Percentiles rank a stretch among this genome's conserved stretches.
Conservation (phyloP, 768 basidiomycete species). For the Hygrophorus pudorinus region DNA sequence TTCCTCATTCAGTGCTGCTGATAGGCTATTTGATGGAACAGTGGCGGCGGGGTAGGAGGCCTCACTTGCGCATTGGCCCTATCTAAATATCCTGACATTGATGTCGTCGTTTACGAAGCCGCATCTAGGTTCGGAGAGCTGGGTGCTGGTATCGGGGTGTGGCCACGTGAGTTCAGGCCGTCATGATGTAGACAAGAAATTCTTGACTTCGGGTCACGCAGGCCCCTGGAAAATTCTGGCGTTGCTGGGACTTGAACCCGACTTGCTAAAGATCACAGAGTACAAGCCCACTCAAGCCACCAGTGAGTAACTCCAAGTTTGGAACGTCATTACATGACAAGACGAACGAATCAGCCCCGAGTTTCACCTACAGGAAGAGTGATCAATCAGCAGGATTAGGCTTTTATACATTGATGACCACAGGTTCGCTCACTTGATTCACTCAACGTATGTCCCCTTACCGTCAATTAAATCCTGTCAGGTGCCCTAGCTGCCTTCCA, state of each 20-base stretch:
- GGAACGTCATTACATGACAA: slow-evolving; percentile 3
- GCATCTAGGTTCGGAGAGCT: slow-evolving; percentile 39
- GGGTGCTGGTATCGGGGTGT: slow-evolving; percentile 55
- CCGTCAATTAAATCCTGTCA: background rate
- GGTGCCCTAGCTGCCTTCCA: slow-evolving; percentile 37
- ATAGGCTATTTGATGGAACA: slow-evolving; percentile 9
- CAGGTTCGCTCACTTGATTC: slow-evolving; percentile 32
- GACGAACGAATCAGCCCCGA: slow-evolving; percentile 26
- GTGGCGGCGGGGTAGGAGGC: slow-evolving; percentile 46
- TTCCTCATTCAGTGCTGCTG: no score
- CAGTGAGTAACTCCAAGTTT: slow-evolving; percentile 19
- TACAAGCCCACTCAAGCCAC: slow-evolving; percentile 24
- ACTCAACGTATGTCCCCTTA: background rate
- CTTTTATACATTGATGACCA: slow-evolving; percentile 43
- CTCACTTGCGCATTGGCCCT: slow-evolving; percentile 36
- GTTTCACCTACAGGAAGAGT: slow-evolving; percentile 50
- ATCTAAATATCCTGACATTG: slow-evolving; percentile 40
- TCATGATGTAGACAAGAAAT: background rate
- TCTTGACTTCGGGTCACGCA: slow-evolving; percentile 8
- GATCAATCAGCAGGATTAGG: slow-evolving; percentile 40
- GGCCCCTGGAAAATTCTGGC: slow-evolving; percentile 41
- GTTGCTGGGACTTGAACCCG: slow-evolving; percentile 36
- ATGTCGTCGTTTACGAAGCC: slow-evolving; percentile 47
- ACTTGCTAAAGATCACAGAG: slow-evolving; percentile 30
- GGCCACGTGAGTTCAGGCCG: slow-evolving; percentile 25